Evolutionary conservation across 768 basidiomycete species (phyloP).

Genomic region (Vishniacozyma victoriae): DNA sequence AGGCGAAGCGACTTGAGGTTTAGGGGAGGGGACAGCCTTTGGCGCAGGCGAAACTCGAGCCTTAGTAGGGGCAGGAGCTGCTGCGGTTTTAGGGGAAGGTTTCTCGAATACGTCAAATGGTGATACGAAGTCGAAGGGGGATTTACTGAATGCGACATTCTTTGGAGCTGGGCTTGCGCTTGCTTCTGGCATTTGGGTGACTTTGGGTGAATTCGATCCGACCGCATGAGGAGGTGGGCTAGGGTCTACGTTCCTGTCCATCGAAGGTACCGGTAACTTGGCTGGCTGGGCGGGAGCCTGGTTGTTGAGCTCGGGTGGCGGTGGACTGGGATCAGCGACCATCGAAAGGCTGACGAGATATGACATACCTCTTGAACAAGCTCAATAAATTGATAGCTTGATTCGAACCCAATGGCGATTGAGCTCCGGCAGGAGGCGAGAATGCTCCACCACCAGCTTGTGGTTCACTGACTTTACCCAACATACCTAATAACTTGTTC

Average conservation of each 20-base stretch:
- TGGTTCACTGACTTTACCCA: constrained; percentile 12
- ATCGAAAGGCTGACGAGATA: too few species aligned
- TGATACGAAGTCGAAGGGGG: constrained; percentile 38
- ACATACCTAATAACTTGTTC: constrained; percentile 26
- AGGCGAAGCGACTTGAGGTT: too few species aligned
- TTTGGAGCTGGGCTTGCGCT: not conserved
- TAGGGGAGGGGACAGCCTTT: not conserved
- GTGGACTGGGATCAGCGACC: not conserved
- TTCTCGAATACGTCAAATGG: constrained; percentile 38
- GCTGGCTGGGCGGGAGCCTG: not conserved
- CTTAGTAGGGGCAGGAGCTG: too few species aligned
- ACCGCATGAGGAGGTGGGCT: constrained; percentile 6
- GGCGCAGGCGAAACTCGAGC: too few species aligned
- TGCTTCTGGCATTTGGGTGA: not conserved
- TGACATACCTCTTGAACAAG: constrained; percentile 14
- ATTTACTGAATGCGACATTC: constrained; percentile 22
- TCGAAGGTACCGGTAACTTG: too few species aligned
- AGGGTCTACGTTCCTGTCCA: too few species aligned
- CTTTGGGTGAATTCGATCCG: too few species aligned
- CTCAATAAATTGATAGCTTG: constrained; percentile 3
- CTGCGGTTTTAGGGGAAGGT: constrained; percentile 1
- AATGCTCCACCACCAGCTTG: constrained; percentile 2
- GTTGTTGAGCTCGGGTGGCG: not conserved
- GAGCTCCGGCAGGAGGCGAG: constrained; percentile 5
- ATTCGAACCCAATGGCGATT: not conserved